Conservation (phyloP, 805 yeast genomes). For the Ascoidea tarda region DNA sequence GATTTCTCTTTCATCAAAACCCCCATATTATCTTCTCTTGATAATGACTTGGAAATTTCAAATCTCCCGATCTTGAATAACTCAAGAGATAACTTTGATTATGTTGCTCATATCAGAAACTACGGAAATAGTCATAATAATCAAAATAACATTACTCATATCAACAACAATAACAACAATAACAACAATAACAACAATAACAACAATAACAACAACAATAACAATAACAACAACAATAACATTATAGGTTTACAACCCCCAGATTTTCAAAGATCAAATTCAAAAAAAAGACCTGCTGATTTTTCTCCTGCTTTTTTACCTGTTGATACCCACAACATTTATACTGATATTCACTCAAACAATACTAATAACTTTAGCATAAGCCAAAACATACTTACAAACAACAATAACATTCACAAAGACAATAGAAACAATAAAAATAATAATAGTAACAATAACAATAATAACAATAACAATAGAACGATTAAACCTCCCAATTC, state of each 20-base stretch:
- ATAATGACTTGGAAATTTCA: slow-evolving; percentile 1
- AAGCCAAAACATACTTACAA: not conserved
- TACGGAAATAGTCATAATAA: not conserved
- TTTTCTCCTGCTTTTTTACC: not conserved
- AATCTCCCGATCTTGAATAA: too few relatives aligned
- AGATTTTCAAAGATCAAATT: too few relatives aligned
- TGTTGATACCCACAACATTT: not conserved
- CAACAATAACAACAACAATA: not conserved
- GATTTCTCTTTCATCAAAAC: slow-evolving; percentile 7
- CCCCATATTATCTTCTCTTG: slow-evolving; percentile 8
- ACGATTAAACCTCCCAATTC: too few relatives aligned
- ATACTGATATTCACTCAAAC: not conserved
- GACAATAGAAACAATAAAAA: not conserved
- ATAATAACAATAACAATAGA: not conserved
- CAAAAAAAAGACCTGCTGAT: not conserved
- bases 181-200: not conserved
- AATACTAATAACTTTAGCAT: not conserved
- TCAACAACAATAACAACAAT: not conserved
- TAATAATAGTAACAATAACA: not conserved
- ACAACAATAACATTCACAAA: not conserved
- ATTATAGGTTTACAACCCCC: too few relatives aligned
- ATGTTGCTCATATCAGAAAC: not conserved
- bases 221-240: not conserved
- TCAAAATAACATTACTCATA: not conserved
- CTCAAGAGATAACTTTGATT: not conserved